Percentiles rank a stretch among this genome's conserved stretches.
Conservation (phyloP, 2,329 filamentous ascomycete species). For the Akanthomyces lecanii region DNA sequence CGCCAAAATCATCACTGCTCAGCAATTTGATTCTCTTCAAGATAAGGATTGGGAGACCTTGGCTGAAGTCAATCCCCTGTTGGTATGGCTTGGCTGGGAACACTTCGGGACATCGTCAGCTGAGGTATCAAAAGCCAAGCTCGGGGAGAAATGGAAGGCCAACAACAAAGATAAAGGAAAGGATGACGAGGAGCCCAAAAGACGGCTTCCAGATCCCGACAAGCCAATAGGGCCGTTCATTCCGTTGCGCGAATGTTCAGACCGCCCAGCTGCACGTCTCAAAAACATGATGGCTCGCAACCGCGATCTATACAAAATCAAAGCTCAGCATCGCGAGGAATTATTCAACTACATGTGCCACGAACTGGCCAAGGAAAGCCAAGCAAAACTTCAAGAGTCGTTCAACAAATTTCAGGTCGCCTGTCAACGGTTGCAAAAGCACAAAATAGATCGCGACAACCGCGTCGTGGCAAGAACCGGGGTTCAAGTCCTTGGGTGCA, state of each 20-base stretch:
- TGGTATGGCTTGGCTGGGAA: constrained; percentile 21
- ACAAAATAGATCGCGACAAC: constrained; percentile 56
- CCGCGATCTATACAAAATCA: constrained; percentile 58
- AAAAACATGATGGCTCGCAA: constrained; percentile 17
- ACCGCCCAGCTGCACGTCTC: constrained; percentile 13
- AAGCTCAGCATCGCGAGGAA: constrained; percentile 49
- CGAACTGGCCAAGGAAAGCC: constrained; percentile 45
- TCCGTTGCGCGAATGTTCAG: constrained; percentile 17
- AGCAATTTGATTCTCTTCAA: constrained; percentile 60
- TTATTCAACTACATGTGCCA: constrained; percentile 64
- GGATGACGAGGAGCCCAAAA: not conserved
- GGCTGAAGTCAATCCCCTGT: constrained; percentile 10
- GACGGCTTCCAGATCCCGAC: not conserved
- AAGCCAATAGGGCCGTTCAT: constrained; percentile 10
- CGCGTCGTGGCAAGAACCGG: constrained; percentile 32
- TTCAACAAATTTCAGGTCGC: constrained; percentile 46
- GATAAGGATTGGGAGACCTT: constrained; percentile 38
- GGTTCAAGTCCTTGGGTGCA: constrained; percentile 58
- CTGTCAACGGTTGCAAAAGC: constrained; percentile 50
- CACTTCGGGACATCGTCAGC: not conserved
- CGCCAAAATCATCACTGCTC: constrained; percentile 50
- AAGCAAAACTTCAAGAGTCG: constrained; percentile 43
- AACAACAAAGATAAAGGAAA: not conserved
- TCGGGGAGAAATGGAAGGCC: not conserved
- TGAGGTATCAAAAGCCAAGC: not conserved